These are phyloP conservation scores for Scutellaria minor DNA, from an alignment of 257 asterid genomes.

Conservation along the genomic window DNA sequence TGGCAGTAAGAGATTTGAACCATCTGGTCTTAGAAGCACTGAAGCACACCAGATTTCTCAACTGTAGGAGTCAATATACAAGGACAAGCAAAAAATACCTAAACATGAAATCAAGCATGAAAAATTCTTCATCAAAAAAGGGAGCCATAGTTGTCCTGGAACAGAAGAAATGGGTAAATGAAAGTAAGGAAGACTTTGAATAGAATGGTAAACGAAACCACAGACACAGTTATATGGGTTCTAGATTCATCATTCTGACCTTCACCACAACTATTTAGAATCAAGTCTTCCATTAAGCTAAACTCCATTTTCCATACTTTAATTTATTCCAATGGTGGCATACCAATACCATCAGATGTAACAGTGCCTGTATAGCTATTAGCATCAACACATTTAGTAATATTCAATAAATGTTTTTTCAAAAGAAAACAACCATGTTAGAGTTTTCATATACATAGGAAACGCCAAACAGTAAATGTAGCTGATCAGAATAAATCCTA, in stretches of 20 bases:
- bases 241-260: not conserved
- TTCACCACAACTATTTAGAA: not conserved
- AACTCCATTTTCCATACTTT: not conserved
- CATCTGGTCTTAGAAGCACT: not conserved
- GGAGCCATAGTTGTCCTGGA: conserved; percentile 1
- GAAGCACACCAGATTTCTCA: not conserved
- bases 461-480: not conserved
- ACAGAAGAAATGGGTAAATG: not conserved
- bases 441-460: not conserved
- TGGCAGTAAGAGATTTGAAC: not conserved
- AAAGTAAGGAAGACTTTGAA: too few species aligned
- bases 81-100: not conserved
- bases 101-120: not conserved
- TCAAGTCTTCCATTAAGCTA: conserved; percentile 3
- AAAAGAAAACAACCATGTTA: not conserved
- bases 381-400: conserved; percentile 9
- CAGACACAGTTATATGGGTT: not conserved
- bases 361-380: not conserved
- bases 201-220: too few species aligned
- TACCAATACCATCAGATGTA: not conserved
- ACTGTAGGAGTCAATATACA: not conserved
- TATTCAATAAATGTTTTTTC: not conserved
- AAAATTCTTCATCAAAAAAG: not conserved
- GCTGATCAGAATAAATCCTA: not conserved
- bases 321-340: not conserved